Evolutionary conservation across 805 yeast species (phyloP).

Genomic region (Teunomyces panamensis): DNA sequence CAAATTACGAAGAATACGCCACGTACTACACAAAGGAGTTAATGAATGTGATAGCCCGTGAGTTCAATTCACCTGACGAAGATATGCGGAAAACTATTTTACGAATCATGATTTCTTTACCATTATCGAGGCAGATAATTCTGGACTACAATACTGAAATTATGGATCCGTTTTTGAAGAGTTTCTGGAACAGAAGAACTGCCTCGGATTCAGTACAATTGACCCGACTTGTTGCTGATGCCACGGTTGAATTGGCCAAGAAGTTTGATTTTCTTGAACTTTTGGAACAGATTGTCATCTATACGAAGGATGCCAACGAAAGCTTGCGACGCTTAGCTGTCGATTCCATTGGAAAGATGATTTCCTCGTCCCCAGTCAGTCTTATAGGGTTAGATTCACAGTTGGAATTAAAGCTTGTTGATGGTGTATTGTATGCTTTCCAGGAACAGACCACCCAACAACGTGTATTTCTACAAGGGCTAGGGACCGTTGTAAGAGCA

Average conservation of each 20-base stretch:
- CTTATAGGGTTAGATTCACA: constrained; percentile 57
- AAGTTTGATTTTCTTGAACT: constrained; percentile 65
- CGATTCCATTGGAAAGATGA: constrained; percentile 60
- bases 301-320: constrained; percentile 80
- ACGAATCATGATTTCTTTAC: constrained; percentile 63
- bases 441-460: constrained; percentile 73
- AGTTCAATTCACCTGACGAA: constrained; percentile 79
- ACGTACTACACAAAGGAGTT: constrained; percentile 75
- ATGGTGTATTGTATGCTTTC: constrained; percentile 75
- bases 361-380: constrained; percentile 34
- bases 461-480: constrained; percentile 53
- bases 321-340: constrained; percentile 75
- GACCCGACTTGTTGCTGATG: constrained; percentile 61
- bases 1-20: constrained; percentile 62
- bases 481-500: constrained; percentile 60
- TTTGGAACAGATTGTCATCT: constrained; percentile 53
- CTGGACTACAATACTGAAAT: constrained; percentile 49
- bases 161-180: constrained; percentile 58
- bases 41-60: constrained; percentile 62
- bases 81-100: constrained; percentile 79
- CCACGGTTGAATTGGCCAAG: constrained; percentile 64
- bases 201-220: constrained; percentile 62
- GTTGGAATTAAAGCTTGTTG: constrained; percentile 65
- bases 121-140: constrained; percentile 57
- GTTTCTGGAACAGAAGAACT: constrained; percentile 79